Conservation (phyloP, 2,329 filamentous ascomycete species). For the Fusarium pseudocircinatum region DNA sequence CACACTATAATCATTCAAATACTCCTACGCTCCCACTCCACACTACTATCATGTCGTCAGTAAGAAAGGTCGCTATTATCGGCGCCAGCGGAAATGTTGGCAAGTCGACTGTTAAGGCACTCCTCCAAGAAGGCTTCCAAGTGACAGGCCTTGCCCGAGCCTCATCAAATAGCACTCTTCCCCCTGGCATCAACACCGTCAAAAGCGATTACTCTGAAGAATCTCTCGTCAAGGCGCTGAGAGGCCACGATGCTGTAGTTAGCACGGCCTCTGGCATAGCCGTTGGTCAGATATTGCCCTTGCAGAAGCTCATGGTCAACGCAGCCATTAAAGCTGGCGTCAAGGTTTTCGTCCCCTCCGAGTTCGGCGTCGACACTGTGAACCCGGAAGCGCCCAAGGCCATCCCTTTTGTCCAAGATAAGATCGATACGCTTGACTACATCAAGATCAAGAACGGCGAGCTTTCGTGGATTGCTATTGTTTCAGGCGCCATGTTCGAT, state of each 20-base stretch:
- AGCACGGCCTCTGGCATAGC: not conserved
- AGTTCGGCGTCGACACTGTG: not conserved
- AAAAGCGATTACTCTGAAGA: not conserved
- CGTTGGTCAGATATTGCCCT: not conserved
- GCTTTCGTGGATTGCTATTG: not conserved
- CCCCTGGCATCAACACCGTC: not conserved
- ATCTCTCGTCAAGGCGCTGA: not conserved
- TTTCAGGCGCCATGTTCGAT: not conserved
- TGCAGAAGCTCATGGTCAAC: not conserved
- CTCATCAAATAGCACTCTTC: not conserved
- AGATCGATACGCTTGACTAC: not conserved
- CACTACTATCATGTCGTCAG: not conserved
- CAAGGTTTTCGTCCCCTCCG: not conserved
- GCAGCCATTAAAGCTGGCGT: not conserved
- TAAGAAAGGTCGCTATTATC: not conserved
- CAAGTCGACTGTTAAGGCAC: not conserved
- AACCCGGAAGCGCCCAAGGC: not conserved
- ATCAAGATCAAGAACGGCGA: not conserved
- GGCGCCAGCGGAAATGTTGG: not conserved
- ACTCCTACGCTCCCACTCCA: fast-evolving
- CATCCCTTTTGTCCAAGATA: not conserved
- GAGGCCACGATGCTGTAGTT: not conserved
- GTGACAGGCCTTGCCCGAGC: not conserved
- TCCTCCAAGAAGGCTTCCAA: not conserved
- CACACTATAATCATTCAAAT: fast-evolving